phyloP scores from a whole-genome alignment of 2,329 filamentous ascomycete genomes.

The Colletotrichum sp. region DNA sequence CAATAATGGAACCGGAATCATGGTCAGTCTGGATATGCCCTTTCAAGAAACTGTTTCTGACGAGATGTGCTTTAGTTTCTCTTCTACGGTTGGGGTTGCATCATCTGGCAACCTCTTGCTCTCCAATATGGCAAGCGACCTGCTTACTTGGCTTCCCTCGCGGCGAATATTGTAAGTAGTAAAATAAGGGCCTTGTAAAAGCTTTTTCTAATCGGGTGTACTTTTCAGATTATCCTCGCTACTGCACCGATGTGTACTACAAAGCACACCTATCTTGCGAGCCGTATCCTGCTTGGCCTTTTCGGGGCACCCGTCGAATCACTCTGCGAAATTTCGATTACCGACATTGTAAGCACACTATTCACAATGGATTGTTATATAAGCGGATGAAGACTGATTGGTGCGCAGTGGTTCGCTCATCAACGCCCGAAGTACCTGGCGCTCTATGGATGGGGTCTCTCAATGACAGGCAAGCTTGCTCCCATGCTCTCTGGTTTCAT shows the following conservation, averaged over 20 bases:
- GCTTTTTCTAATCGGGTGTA: rapidly evolving
- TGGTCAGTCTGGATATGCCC: slow-evolving; percentile 19
- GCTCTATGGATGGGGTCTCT: slow-evolving; percentile 43
- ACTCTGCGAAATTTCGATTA: slow-evolving; percentile 47
- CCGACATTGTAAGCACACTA: slow-evolving; percentile 36
- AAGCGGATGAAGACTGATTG: background rate
- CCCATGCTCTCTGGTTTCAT: slow-evolving; percentile 50
- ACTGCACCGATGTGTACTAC: slow-evolving; percentile 29
- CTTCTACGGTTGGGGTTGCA: slow-evolving; percentile 46
- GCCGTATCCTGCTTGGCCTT: slow-evolving; percentile 47
- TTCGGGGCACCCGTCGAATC: slow-evolving; percentile 50
- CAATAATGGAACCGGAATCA: slow-evolving; percentile 43
- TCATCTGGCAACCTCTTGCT: slow-evolving; percentile 53
- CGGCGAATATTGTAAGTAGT: slow-evolving; percentile 30
- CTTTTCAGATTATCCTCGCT: slow-evolving; percentile 25
- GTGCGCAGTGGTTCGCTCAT: slow-evolving; percentile 37
- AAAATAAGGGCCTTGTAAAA: rapidly evolving
- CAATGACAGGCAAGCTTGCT: slow-evolving; percentile 46
- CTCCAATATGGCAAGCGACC: slow-evolving; percentile 48
- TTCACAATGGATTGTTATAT: rapidly evolving
- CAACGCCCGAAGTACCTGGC: slow-evolving; percentile 47
- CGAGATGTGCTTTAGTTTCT: slow-evolving; percentile 30
- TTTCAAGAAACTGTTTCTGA: background rate
- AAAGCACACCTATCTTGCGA: slow-evolving; percentile 38
- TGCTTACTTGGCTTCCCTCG: slow-evolving; percentile 40